Conservation (phyloP, 2,329 filamentous ascomycete genomes). For the Fusarium compactum region DNA sequence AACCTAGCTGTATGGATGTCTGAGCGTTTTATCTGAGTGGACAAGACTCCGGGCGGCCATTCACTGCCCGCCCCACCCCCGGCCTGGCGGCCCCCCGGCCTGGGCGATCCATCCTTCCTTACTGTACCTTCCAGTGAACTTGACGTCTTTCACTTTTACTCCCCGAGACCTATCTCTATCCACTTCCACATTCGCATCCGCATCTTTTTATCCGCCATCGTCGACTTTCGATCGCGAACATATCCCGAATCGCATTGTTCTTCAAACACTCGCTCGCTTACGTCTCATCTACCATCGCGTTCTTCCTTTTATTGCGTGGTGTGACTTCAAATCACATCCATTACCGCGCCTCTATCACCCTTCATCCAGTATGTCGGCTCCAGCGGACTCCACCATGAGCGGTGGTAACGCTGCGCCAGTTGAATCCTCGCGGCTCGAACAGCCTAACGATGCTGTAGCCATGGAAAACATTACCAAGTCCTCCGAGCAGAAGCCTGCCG, state of each 20-base stretch:
- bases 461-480: conserved; percentile 52
- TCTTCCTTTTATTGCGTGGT: conserved; percentile 40
- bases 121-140: conserved; percentile 39
- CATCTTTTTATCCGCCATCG: conserved; percentile 32
- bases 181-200: conserved; percentile 32
- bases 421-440: conserved; percentile 49
- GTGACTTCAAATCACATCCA: conserved; percentile 44
- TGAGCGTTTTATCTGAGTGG: conserved; percentile 45
- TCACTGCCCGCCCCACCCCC: conserved; percentile 47
- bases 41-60: conserved; percentile 37
- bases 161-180: conserved; percentile 42
- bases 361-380: conserved; percentile 49
- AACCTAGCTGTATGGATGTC: conserved; percentile 5
- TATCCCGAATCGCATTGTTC: conserved; percentile 13
- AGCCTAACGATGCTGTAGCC: conserved; percentile 54
- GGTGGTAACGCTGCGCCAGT: conserved; percentile 48
- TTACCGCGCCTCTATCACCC: conserved; percentile 30
- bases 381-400: conserved; percentile 51
- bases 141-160: conserved; percentile 49
- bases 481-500: conserved; percentile 32
- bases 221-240: conserved; percentile 21
- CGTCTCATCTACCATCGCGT: conserved; percentile 16
- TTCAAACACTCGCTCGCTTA: conserved; percentile 41
- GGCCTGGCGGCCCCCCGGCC: conserved; percentile 46
- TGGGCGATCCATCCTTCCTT: conserved; percentile 43